Evolutionary conservation across 2,329 filamentous ascomycete genomes (phyloP).

Genomic region (Calonectria pauciramosa): DNA sequence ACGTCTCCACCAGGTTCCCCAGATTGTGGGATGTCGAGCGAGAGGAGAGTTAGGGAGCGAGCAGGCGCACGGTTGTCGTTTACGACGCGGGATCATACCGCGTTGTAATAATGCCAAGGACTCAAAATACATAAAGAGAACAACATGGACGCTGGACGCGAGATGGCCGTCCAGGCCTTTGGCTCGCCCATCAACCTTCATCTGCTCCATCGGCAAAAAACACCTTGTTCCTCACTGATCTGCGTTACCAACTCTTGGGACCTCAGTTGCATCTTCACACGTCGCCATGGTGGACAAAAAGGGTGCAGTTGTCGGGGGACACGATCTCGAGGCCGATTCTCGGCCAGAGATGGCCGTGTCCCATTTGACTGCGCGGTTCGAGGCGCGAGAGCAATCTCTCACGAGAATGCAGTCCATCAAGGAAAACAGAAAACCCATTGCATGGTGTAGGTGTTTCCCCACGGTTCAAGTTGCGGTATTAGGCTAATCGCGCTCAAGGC

Average conservation of each 20-base stretch:
- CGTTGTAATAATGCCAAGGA: background rate
- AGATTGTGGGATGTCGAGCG: background rate
- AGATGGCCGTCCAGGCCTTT: background rate
- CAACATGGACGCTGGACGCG: background rate
- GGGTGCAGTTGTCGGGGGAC: background rate
- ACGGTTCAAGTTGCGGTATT: background rate
- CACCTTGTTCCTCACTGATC: background rate
- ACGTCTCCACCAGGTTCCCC: background rate
- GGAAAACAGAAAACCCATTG: slow-evolving; percentile 10
- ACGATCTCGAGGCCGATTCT: background rate
- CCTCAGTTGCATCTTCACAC: background rate
- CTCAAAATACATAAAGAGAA: background rate
- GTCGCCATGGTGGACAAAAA: background rate
- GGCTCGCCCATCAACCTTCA: background rate
- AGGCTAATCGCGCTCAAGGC: background rate
- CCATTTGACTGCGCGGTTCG: background rate
- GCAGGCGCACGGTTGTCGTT: background rate
- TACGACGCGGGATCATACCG: background rate
- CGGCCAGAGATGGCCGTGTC: background rate
- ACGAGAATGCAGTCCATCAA: slow-evolving; percentile 18
- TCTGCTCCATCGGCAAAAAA: background rate
- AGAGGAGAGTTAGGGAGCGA: background rate
- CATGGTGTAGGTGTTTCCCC: slow-evolving; percentile 15
- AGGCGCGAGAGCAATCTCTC: background rate
- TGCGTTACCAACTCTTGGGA: background rate